Conservation (phyloP, 164 flowering plant species). For the Brasenia schreberi region DNA sequence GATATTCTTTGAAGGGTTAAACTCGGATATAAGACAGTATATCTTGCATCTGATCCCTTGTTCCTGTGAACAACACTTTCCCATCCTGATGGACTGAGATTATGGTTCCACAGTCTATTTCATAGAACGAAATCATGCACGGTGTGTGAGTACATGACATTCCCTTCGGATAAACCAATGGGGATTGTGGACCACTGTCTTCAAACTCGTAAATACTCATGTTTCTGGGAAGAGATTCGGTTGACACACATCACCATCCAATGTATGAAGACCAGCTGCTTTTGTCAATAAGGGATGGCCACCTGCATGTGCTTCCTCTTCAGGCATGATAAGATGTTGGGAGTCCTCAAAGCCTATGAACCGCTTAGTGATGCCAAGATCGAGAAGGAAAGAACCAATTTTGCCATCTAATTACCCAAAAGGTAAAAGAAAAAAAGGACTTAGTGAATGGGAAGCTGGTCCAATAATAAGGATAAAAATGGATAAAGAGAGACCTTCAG, state of each 20-base stretch:
- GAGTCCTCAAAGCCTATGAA: conserved; percentile 38
- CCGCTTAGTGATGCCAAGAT: conserved; percentile 45
- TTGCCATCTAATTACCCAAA: conserved; percentile 24
- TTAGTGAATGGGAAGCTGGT: not conserved
- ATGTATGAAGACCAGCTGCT: conserved; percentile 29
- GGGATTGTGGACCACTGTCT: conserved; percentile 9
- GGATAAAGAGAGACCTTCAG: not conserved
- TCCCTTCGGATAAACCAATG: conserved; percentile 27
- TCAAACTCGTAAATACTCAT: conserved; percentile 7
- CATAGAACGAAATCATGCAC: conserved; percentile 29
- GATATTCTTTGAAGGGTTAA: conserved; percentile 31
- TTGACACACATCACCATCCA: conserved; percentile 12
- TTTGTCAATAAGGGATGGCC: conserved; percentile 32
- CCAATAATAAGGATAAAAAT: not conserved
- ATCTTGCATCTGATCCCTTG: conserved; percentile 43
- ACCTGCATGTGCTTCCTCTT: conserved; percentile 20
- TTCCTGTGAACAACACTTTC: conserved; percentile 24
- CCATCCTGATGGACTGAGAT: conserved; percentile 30
- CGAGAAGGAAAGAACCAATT: conserved; percentile 24
- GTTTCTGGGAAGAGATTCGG: conserved; percentile 11
- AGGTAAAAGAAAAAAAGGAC: not conserved
- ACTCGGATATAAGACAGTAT: conserved; percentile 43
- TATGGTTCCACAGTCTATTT: conserved; percentile 26
- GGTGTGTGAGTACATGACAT: conserved; percentile 21
- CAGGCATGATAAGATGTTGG: conserved; percentile 36